Base-by-base conservation (phyloP, 225 moss, liverwort and hornwort species). In the Straminergon stramineum region DNA sequence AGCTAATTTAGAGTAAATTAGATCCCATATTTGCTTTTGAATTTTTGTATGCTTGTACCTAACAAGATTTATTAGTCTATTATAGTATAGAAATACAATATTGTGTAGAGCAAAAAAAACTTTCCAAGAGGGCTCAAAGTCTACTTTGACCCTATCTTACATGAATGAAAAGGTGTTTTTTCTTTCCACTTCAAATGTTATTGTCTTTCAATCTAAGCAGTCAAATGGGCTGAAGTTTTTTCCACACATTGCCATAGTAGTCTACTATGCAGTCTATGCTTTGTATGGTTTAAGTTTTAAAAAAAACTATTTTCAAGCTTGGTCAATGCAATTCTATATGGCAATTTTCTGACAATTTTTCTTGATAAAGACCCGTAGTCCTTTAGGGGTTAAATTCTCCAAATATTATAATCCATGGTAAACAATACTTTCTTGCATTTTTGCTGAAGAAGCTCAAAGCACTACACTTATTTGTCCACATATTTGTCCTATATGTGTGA, bases 391-490 rank as follows among this genome's bases (percentile, higher is more conserved):
- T 26, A 16, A 26, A 41, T 28, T 17, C 10, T 17, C 17, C 6
- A 73, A 28, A 73, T 17, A 28, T 43, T 10, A 15, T 24, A 70
- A 43, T 28, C 9, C 3, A 1, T 43, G 6, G 6, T 73, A 73
- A 17, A 27, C 28, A 17, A 17, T 43, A 43, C 3, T 27, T 73
- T 73, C 28, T 28, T 17, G 3, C 5, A 0, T 10, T 73, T 43
- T 28, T 43, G 27, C 0, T 0, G 0, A 73, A 9, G 26, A 43
- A 16, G 0, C 16, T 71, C 0, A 0, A 71, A 41, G 5, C 26
- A 71, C 8, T 39, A 70, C 15, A 70, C 24, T 41, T 5, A 43
- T 27, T 26, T 41, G 15, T 9, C 24, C 26, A 24, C 13, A 7
- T 24, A 23, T n/a, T n/a, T n/a, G n/a, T n/a, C n/a, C n/a, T n/a